These are phyloP conservation scores for Alternaria sp. DNA, from an alignment of 2,329 filamentous ascomycete species.

Conservation along the genomic window DNA sequence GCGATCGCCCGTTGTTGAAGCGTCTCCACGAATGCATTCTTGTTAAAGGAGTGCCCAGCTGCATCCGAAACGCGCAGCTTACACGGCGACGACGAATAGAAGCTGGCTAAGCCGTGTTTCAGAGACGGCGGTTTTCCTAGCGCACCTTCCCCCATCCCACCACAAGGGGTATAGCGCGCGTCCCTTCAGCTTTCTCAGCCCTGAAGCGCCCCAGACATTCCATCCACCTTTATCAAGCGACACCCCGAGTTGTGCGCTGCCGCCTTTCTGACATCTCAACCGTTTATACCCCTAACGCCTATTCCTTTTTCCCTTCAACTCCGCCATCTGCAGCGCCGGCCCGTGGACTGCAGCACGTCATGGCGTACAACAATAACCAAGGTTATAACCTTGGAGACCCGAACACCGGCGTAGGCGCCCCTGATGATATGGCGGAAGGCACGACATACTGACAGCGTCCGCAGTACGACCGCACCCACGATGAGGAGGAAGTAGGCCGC, in stretches of 20 bases:
- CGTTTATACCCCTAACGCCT: slow-evolving; percentile 21
- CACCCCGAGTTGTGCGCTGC: slow-evolving; percentile 34
- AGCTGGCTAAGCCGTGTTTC: slow-evolving; percentile 30
- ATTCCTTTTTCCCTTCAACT: slow-evolving; percentile 15
- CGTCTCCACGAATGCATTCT: slow-evolving; percentile 18
- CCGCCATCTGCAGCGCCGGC: slow-evolving; percentile 27
- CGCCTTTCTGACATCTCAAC: slow-evolving; percentile 8
- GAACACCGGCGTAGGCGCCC: slow-evolving; percentile 42
- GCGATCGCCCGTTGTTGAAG: slow-evolving; percentile 10
- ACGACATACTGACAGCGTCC: slow-evolving; percentile 14
- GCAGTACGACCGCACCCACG: slow-evolving; percentile 46
- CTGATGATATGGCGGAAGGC: slow-evolving; percentile 5
- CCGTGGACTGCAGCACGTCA: slow-evolving; percentile 41
- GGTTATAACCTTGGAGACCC: slow-evolving; percentile 39
- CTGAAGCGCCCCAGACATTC: slow-evolving; percentile 26
- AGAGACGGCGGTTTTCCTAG: slow-evolving; percentile 28
- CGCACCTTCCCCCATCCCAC: slow-evolving; percentile 19
- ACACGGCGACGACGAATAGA: slow-evolving; percentile 15
- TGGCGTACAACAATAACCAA: slow-evolving; percentile 47
- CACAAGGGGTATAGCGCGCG: slow-evolving; percentile 12
- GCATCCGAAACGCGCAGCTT: slow-evolving; percentile 26
- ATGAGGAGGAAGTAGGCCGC: slow-evolving; percentile 57
- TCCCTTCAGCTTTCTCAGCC: slow-evolving; percentile 25
- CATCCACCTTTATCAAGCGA: slow-evolving; percentile 32
- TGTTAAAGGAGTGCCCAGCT: slow-evolving; percentile 30